Evolutionary conservation across 768 basidiomycete genomes (phyloP).

Genomic region (Coprinopsis sp.): DNA sequence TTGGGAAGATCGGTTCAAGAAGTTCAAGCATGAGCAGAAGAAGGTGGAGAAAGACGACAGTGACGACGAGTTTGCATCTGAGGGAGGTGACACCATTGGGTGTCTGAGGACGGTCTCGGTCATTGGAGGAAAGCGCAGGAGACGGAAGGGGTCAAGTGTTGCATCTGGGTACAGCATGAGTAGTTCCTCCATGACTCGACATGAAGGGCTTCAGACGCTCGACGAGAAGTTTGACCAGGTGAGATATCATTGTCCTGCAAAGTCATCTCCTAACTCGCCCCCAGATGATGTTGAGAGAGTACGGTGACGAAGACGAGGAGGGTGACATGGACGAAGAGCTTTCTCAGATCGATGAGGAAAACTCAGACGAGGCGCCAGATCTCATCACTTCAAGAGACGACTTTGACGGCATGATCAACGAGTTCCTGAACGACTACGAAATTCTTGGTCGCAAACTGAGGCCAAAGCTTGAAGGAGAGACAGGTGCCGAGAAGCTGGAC

Average conservation of each 20-base stretch:
- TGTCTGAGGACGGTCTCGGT: conserved; percentile 72
- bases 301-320: conserved; percentile 58
- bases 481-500: conserved; percentile 73
- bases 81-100: conserved; percentile 78
- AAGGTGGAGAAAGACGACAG: conserved; percentile 32
- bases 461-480: conserved; percentile 67
- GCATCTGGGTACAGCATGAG: conserved; percentile 97
- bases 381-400: conserved; percentile 81
- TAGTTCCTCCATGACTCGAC: conserved; percentile 92
- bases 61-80: conserved; percentile 56
- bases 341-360: conserved; percentile 25
- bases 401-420: conserved; percentile 87
- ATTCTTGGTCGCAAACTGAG: conserved; percentile 84
- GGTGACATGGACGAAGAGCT: conserved; percentile 25
- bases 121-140: conserved; percentile 69
- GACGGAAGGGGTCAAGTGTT: conserved; percentile 71
- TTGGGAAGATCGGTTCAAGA: conserved; percentile 80
- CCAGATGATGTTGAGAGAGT: conserved; percentile 78
- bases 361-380: conserved; percentile 63
- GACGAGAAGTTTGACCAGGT: conserved; percentile 96
- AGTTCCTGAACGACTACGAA: conserved; percentile 91
- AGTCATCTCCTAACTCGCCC: background rate
- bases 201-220: conserved; percentile 78
- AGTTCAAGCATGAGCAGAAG: conserved; percentile 70
- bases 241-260: conserved; percentile 14